Conservation (phyloP, 2,329 filamentous ascomycete genomes). For the Exserohilum turcica region DNA sequence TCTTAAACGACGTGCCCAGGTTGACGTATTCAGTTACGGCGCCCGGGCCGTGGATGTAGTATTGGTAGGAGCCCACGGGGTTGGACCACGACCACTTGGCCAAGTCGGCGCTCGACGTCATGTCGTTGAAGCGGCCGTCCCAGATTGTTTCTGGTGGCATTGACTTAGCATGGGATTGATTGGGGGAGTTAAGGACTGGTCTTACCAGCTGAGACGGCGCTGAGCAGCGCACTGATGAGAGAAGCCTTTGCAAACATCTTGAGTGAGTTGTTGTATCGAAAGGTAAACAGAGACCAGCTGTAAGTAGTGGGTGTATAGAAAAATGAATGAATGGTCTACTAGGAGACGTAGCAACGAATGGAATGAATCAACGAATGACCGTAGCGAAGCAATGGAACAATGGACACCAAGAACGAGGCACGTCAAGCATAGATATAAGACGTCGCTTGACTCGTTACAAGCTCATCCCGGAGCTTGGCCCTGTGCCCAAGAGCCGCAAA, state of each 20-base stretch:
- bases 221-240: constrained; percentile 40
- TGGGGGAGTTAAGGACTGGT: too few relatives aligned
- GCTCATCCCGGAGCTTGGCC: constrained; percentile 1
- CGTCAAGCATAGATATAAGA: constrained; percentile 6
- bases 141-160: constrained; percentile 58
- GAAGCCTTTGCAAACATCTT: constrained; percentile 42
- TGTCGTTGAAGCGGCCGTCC: constrained; percentile 70
- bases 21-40: constrained; percentile 65
- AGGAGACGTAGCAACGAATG: constrained; percentile 15
- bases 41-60: constrained; percentile 74
- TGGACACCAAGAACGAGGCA: constrained; percentile 10
- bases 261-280: constrained; percentile 16
- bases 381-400: constrained; percentile 18
- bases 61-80: constrained; percentile 73
- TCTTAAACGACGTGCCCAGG: constrained; percentile 65
- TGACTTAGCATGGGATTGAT: not conserved
- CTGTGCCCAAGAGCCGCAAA: not conserved
- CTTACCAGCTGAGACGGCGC: constrained; percentile 41
- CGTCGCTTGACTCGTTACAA: constrained; percentile 14
- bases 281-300: constrained; percentile 33
- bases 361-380: constrained; percentile 25
- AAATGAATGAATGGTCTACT: constrained; percentile 14
- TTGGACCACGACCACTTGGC: constrained; percentile 68
- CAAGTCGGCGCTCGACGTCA: constrained; percentile 60
- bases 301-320: constrained; percentile 8